Conservation (phyloP, 768 basidiomycete genomes). For the Pleurotus cornucopiae region DNA sequence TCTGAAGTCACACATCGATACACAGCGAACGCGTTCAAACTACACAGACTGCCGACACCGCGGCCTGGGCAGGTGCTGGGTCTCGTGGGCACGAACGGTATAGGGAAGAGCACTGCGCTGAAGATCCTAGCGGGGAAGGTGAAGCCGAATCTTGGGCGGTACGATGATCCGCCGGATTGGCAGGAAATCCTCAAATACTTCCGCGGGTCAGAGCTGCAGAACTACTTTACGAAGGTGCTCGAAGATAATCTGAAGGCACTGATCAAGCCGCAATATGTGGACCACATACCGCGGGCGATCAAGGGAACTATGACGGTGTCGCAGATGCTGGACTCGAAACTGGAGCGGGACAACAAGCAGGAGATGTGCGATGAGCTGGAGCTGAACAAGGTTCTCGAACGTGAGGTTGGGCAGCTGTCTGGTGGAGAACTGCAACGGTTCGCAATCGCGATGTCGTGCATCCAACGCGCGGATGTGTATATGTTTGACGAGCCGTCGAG, state of each 20-base stretch:
- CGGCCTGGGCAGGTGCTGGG: conserved; percentile 98
- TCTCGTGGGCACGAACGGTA: conserved; percentile 98
- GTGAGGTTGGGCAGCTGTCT: conserved; percentile 82
- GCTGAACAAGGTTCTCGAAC: conserved; percentile 78
- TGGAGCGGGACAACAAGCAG: conserved; percentile 86
- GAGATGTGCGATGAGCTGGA: conserved; percentile 84
- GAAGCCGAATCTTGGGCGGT: conserved; percentile 96
- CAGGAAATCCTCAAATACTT: conserved; percentile 98
- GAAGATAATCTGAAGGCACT: conserved; percentile 98
- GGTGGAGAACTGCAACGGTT: conserved; percentile 98
- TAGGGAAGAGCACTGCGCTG: conserved; percentile 96
- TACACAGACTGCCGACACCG: conserved; percentile 95
- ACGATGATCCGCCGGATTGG: conserved; percentile 99
- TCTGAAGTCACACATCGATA: conserved; percentile 97
- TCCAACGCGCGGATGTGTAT: conserved; percentile 96
- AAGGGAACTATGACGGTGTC: conserved; percentile 84
- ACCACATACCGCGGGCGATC: conserved; percentile 96
- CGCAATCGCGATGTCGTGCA: conserved; percentile 96
- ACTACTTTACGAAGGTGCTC: conserved; percentile 98
- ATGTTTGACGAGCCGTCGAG: conserved; percentile 99
- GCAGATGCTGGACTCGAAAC: conserved; percentile 90
- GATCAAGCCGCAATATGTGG: conserved; percentile 99
- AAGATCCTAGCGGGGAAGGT: conserved; percentile 96
- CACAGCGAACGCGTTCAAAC: conserved; percentile 97
- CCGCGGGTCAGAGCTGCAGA: conserved; percentile 97